Base-by-base conservation (phyloP, 202 grass and related monocot species). In the Setaria italica region DNA sequence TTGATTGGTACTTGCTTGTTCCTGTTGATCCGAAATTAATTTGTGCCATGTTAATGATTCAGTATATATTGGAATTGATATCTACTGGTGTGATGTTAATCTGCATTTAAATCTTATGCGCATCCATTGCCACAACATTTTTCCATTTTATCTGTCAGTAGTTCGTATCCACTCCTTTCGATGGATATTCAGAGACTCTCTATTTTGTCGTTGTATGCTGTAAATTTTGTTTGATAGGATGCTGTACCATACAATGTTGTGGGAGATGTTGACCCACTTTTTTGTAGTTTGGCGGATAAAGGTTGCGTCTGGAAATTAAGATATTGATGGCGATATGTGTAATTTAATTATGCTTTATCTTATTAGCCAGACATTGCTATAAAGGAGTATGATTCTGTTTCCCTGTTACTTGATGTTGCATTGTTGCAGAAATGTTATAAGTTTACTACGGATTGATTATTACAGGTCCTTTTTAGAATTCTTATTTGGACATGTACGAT, bases 221-320 rank as follows among this genome's bases (percentile, higher is more conserved):
- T 70, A 67, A 32, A 53, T 72, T 49, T 59, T 80, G 25, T 53
- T 58, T 46, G 67, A 78, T 15, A 53, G 49, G 19, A 30, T 11
- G 59, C 8, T 34, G 29, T 39, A 51, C 14, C 60, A 12, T 9
- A 35, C 7, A 58, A 49, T 29, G 42, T 6, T 75, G 17, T 35
- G 64, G 14, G 51, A 59, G 82, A 77, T 77, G 63, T 45, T 63
- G 77, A 47, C 63, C 42, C 29, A 4, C 13, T 13, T 72, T 59
- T 86, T 79, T 90, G 72, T 78, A 73, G 17, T 74, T 67, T 67
- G 66, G 39, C 56, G 6, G 84, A 65, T 90, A 72, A 86, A 78
- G 47, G 79, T 60, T 79, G 79, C 58, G 11, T 54, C 73, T 78
- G 30, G 57, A 62, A 67, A 54, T 77, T 82, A 42, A 86, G 64